These are phyloP conservation scores for Epichloe sylvatica DNA, from an alignment of 2,329 filamentous ascomycete species.

Conservation along the genomic window DNA sequence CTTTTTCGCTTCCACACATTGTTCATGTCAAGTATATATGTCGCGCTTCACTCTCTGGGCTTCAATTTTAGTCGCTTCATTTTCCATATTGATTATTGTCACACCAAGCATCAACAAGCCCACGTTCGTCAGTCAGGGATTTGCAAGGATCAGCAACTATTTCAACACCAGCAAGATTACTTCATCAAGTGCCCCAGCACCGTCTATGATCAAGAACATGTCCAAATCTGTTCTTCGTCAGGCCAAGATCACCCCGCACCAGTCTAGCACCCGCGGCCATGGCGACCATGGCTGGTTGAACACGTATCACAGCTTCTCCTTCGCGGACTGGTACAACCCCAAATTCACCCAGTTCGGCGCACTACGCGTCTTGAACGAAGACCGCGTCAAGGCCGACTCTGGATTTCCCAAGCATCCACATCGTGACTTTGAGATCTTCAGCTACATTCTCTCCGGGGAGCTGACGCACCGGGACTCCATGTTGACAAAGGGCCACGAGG, in stretches of 20 bases:
- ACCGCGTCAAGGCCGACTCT: conserved; percentile 57
- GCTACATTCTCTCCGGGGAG: conserved; percentile 67
- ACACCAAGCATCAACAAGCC: conserved; percentile 7
- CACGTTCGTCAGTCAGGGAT: conserved; percentile 6
- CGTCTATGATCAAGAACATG: conserved; percentile 35
- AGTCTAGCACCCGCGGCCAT: conserved; percentile 58
- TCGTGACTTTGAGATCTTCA: conserved; percentile 80
- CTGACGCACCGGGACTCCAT: conserved; percentile 81
- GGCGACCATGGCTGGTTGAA: conserved; percentile 78
- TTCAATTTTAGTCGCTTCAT: conserved; percentile 23
- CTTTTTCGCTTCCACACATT: conserved; percentile 10
- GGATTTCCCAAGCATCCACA: conserved; percentile 81
- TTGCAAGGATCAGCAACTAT: conserved; percentile 5
- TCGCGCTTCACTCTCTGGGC: conserved; percentile 18
- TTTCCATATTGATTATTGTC: conserved; percentile 24
- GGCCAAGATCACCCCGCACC: conserved; percentile 62
- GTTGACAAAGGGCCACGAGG: conserved; percentile 55
- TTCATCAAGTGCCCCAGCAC: neutral
- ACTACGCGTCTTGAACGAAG: conserved; percentile 77
- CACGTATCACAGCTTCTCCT: conserved; percentile 75
- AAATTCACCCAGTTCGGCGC: conserved; percentile 56
- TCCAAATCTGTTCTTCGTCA: conserved; percentile 44
- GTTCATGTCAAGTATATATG: conserved; percentile 23
- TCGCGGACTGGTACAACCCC: conserved; percentile 59
- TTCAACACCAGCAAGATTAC: conserved; percentile 1